phyloP scores from a whole-genome alignment of 78 protist genomes.

The Dictyostelium discoideum region DNA sequence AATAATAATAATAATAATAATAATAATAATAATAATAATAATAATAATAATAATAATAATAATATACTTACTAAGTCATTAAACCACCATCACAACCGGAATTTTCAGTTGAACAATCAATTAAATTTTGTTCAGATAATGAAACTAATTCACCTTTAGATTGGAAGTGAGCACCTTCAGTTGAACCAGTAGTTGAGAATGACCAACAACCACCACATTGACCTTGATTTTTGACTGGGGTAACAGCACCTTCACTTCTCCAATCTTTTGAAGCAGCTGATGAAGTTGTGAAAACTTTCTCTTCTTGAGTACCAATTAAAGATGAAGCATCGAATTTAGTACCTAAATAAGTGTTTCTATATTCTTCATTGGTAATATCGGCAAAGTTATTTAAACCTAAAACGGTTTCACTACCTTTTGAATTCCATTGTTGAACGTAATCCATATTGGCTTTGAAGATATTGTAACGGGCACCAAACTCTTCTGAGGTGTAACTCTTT shows the following conservation, averaged over 20 bases:
- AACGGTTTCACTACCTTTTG: conserved; percentile 58
- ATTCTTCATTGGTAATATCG: conserved; percentile 69
- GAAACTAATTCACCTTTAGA: conserved; percentile 42
- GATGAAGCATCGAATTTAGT: conserved; percentile 19
- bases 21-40: background rate
- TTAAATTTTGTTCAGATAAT: conserved; percentile 87
- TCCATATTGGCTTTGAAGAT: conserved; percentile 63
- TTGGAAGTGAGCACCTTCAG: conserved; percentile 64
- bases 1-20: background rate
- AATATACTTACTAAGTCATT: background rate
- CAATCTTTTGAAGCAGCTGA: conserved; percentile 73
- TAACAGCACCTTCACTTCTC: conserved; percentile 82
- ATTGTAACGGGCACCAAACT: conserved; percentile 19
- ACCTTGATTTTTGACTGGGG: conserved; percentile 88
- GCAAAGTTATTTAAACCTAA: conserved; percentile 62
- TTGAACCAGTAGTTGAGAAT: conserved; percentile 81
- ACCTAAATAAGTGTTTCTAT: conserved; percentile 38
- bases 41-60: conserved; percentile 17
- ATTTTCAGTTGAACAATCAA: conserved; percentile 81
- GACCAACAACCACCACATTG: conserved; percentile 94
- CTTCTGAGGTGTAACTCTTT: background rate
- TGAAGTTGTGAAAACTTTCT: background rate
- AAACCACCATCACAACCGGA: conserved; percentile 88
- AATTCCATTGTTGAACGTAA: conserved; percentile 43
- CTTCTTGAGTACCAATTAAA: background rate